Conservation (phyloP, 2,329 filamentous ascomycete genomes). For the Colletotrichum neosansevieriae region DNA sequence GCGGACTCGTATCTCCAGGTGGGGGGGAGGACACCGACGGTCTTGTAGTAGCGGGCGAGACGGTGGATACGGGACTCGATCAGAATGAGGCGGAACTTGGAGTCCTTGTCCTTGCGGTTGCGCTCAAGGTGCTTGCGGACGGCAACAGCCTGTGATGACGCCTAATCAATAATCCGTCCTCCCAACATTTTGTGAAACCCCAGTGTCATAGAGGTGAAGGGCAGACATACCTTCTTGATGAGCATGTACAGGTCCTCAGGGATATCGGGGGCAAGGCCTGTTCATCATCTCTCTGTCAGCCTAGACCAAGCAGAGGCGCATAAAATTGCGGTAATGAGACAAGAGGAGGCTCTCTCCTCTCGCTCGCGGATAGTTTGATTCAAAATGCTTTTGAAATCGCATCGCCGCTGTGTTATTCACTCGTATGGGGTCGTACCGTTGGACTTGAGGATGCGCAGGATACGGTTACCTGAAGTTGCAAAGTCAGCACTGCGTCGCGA, state of each 20-base stretch:
- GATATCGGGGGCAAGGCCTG: conserved; percentile 98
- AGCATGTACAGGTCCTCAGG: conserved; percentile 99
- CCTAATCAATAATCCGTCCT: conserved; percentile 17
- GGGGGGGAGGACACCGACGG: conserved; percentile 84
- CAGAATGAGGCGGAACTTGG: conserved; percentile 99
- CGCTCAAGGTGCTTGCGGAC: conserved; percentile 99
- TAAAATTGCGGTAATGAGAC: conserved; percentile 40
- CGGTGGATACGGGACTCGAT: conserved; percentile 99
- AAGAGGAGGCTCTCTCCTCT: conserved; percentile 20
- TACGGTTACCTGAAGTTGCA: conserved; percentile 88
- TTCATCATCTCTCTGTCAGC: conserved; percentile 90
- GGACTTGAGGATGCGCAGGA: conserved; percentile 98
- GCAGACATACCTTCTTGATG: conserved; percentile 92
- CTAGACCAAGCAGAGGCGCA: conserved; percentile 90
- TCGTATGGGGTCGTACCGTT: conserved; percentile 80
- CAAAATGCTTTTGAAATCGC: conserved; percentile 11
- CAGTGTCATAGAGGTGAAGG: background rate
- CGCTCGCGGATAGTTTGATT: conserved; percentile 29
- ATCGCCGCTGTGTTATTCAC: conserved; percentile 39
- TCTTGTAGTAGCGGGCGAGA: conserved; percentile 99
- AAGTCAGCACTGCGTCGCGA: conserved; percentile 50
- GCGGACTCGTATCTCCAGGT: conserved; percentile 99
- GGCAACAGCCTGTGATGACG: conserved; percentile 79
- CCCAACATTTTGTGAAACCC: background rate
- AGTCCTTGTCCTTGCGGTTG: conserved; percentile 99